Percentiles rank a stretch among this genome's conserved stretches.
These are phyloP conservation scores for Dendrobium officinale DNA, from an alignment of 106 monocot genomes.

Conservation along the genomic window DNA sequence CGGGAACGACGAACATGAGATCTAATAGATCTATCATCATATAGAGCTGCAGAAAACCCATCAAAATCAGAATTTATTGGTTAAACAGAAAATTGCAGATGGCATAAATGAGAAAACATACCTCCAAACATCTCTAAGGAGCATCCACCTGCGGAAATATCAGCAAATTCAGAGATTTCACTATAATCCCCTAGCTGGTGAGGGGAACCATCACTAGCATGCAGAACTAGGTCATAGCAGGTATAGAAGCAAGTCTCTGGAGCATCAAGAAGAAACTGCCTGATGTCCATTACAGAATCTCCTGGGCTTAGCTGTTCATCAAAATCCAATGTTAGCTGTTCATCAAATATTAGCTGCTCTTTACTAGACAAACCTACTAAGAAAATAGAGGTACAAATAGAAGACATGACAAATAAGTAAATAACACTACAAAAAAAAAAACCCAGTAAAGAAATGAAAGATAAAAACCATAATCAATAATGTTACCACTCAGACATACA, in stretches of 20 bases:
- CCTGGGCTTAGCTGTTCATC: conserved; percentile 72
- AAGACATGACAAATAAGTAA: not conserved
- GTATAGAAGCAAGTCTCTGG: conserved; percentile 98
- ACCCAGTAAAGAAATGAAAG: not conserved
- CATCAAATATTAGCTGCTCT: not conserved
- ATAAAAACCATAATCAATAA: not conserved
- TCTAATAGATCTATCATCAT: conserved; percentile 98
- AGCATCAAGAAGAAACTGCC: conserved; percentile 96
- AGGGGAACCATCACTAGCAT: conserved; percentile 68
- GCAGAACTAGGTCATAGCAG: conserved; percentile 86
- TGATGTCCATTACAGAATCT: conserved; percentile 96
- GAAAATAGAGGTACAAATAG: not conserved
- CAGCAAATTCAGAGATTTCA: conserved; percentile 96
- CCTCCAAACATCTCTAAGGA: conserved; percentile 88
- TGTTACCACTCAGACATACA: not conserved
- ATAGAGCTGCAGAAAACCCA: conserved; percentile 53
- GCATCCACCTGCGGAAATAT: conserved; percentile 81
- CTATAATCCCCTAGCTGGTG: conserved; percentile 89
- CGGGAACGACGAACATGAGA: conserved; percentile 74
- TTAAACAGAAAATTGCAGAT: not conserved
- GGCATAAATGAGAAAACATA: conserved; percentile 12
- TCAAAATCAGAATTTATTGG: conserved; percentile 2
- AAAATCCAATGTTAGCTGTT: conserved; percentile 9
- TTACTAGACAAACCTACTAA: not conserved
- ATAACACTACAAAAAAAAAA: not conserved